Base-by-base conservation (phyloP, 371 early-diverging fungal species). In the Coemansia sp. region DNA sequence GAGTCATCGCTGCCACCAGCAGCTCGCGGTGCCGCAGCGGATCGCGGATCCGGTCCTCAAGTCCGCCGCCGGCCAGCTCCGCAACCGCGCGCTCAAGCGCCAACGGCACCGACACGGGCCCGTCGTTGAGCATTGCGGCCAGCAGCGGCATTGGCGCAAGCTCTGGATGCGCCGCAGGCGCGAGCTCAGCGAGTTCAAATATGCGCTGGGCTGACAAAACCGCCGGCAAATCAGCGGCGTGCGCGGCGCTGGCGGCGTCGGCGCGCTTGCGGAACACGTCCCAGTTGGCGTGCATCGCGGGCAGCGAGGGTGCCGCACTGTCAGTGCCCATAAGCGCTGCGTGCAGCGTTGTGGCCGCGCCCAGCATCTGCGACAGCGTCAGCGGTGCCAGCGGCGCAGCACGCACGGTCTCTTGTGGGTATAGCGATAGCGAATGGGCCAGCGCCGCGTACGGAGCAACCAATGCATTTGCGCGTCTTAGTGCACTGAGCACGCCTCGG, bases 351-450 rank as follows among this genome's bases (percentile, higher is more conserved):
- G n/a, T n/a, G 11, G 48, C 59, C 13, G n/a, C 6, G 4, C 39
- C 40, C 16, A 65, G n/a, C 26, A 65, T 35, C 8, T 38, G 36
- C 26, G 32, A 16, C 26, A 49, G 38, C 1, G 49, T 54, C 16
- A 65, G 40, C 3, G 65, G 65, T 10, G 10, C 38, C 26, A 35
- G 5, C 36, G 43, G 48, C 10, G 59, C 45, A 3, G 53, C 16
- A 7, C 43, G 59, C n/a, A 57, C 54, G 26, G 0, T 16, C 41
- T 45, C 13, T 2, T 10, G 9, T 2, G 65, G 65, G n/a, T 59
- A 59, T 3, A 59, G 51, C 13, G 65, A 65, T 14, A 65, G 31
- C 16, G 59, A 52, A 20, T 65, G 65, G 4, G 65, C 65, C 47
- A 65, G 54, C 14, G 59, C 14, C 54, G 55, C 49, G 49, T 39